Conservation (phyloP, 176 grass and related monocot species). For the Phoenix roebelenii region DNA sequence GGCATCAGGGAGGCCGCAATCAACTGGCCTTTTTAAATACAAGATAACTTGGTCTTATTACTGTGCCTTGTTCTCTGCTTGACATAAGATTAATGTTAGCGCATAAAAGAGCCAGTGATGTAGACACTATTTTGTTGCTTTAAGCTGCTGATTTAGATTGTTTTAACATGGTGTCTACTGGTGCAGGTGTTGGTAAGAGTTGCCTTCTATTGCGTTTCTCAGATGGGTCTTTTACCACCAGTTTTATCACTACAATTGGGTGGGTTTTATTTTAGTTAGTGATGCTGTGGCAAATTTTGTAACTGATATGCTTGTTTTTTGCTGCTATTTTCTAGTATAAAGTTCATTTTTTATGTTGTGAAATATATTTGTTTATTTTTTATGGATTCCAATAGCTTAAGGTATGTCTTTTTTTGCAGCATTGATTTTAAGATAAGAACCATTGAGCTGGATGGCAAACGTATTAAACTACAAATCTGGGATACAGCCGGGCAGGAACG, state of each 20-base stretch:
- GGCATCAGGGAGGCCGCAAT: no score
- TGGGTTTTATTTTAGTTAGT: conserved; percentile 15
- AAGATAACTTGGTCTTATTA: no score
- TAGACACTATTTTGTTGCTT: no score
- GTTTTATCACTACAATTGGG: conserved; percentile 60
- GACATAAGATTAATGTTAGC: no score
- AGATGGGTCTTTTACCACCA: conserved; percentile 58
- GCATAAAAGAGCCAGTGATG: no score
- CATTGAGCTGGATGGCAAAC: conserved; percentile 20
- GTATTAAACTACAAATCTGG: conserved; percentile 33
- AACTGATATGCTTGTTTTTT: conserved; percentile 39
- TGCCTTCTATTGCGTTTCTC: conserved; percentile 55
- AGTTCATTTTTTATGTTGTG: no score
- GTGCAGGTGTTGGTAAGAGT: conserved; percentile 57
- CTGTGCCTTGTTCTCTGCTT: no score
- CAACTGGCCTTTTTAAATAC: no score
- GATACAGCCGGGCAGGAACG: conserved; percentile 26
- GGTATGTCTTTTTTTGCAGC: background rate
- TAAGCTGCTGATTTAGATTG: no score
- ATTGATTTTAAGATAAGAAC: conserved; percentile 33
- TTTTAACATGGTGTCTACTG: background rate
- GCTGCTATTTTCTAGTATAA: no score
- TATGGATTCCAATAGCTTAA: background rate
- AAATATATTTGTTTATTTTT: background rate
- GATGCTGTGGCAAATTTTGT: background rate